Evolutionary conservation across 2,329 filamentous ascomycete genomes (phyloP).

Genomic region (Raffaelea ambrosiae): DNA sequence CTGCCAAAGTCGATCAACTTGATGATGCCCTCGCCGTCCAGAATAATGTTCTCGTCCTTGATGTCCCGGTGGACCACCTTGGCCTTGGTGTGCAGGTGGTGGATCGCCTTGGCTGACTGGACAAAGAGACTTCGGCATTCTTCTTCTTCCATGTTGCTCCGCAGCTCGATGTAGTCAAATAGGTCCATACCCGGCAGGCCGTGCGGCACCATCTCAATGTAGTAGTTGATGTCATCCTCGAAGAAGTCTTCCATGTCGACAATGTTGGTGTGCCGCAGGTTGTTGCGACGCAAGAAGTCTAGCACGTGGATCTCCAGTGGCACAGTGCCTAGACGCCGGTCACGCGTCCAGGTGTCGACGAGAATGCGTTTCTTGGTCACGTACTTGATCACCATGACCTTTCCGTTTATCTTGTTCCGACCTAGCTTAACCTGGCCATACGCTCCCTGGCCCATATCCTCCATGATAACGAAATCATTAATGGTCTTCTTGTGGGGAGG

Average conservation of each 20-base stretch:
- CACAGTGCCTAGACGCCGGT: constrained; percentile 85
- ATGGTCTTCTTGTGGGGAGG: constrained; percentile 66
- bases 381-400: constrained; percentile 92
- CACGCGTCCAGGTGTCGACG: constrained; percentile 96
- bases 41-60: constrained; percentile 96
- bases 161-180: constrained; percentile 96
- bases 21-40: constrained; percentile 91
- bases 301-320: constrained; percentile 95
- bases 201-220: constrained; percentile 96
- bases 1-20: constrained; percentile 98
- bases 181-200: constrained; percentile 96
- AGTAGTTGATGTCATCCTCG: constrained; percentile 84
- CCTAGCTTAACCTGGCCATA: constrained; percentile 97
- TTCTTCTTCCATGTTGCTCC: constrained; percentile 89
- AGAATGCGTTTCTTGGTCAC: constrained; percentile 95
- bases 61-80: constrained; percentile 94
- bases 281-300: constrained; percentile 77
- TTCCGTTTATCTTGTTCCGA: constrained; percentile 69
- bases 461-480: constrained; percentile 80
- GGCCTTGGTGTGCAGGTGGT: constrained; percentile 85
- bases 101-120: constrained; percentile 81
- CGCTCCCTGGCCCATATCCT: constrained; percentile 97
- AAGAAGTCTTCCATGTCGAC: constrained; percentile 68
- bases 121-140: constrained; percentile 94
- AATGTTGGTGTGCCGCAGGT: constrained; percentile 58